These are phyloP conservation scores for Crithidia mellificae DNA, from an alignment of 208 protist species.

Conservation along the genomic window DNA sequence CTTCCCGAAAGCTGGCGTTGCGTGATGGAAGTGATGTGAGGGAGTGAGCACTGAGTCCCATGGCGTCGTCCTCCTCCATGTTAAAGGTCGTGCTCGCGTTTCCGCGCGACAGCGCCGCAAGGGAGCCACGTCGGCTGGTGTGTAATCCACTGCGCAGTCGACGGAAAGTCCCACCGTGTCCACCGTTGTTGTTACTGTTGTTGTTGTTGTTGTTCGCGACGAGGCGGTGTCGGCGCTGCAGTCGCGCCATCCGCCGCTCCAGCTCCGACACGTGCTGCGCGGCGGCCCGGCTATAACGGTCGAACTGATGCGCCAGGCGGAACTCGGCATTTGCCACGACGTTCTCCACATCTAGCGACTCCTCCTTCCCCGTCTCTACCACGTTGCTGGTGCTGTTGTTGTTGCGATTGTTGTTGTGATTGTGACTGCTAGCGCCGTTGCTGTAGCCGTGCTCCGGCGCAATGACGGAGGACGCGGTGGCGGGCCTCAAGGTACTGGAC, in stretches of 20 bases:
- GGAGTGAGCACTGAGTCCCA: conserved; percentile 10
- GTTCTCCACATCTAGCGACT: conserved; percentile 63
- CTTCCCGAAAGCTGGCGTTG: background rate
- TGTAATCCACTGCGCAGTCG: background rate
- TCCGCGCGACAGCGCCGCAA: background rate
- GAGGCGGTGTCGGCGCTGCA: conserved; percentile 17
- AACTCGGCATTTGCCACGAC: conserved; percentile 75
- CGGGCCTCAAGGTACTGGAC: background rate
- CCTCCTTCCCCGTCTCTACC: conserved; percentile 15
- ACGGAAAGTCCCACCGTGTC: conserved; percentile 1
- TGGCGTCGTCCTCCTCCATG: background rate
- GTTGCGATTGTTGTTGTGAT: background rate
- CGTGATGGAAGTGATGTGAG: background rate
- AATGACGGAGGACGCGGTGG: no score
- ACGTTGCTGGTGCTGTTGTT: background rate
- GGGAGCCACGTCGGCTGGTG: conserved; percentile 17
- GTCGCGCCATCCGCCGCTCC: conserved; percentile 40
- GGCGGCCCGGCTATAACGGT: conserved; percentile 64
- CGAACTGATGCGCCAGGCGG: conserved; percentile 66
- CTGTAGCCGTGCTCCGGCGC: background rate
- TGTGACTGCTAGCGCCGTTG: background rate
- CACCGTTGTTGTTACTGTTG: background rate
- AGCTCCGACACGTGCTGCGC: conserved; percentile 57
- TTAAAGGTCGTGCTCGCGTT: background rate
- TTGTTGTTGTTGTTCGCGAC: background rate